Base-by-base conservation (phyloP, 257 asterid species). In the Primulina huaijiensis region DNA sequence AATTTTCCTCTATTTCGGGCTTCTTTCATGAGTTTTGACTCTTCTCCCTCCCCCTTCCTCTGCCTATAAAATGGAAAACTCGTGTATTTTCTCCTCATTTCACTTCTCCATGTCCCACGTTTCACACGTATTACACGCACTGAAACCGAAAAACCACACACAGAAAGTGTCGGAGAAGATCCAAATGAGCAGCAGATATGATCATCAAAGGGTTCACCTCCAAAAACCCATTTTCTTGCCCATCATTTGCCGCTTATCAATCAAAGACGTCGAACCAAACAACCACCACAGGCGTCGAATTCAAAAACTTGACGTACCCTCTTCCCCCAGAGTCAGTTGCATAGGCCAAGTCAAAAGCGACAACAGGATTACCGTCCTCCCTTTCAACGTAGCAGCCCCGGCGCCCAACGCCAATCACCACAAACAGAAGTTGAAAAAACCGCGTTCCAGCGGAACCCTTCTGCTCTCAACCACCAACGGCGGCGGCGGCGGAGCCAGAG, bases 241-340 rank as follows among this genome's bases (percentile, higher is more conserved):
- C 35, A 64, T 76, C 25, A 62, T 83, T 10, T 83, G 88, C 64
- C 76, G 76, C 58, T 59, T 74, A 53, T 83, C 88, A 29, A 58
- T 72, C 77, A 78, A 60, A 74, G 88, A 83, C 69, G 75, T 76
- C 0, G 74, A 77, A 57, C 57, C 76, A 23, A 53, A 35, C 43
- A 35, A 72, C 6, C 55, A 53, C 19, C 31, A 8, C 75, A 77
- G 46, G 72, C 56, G 65, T 53, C 71, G 37, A 16, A 62, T 80
- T 14, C 25, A 80, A 46, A 12, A 8, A 40, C 56, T 68, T 37
- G 75, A 63, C 20, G 88, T 75, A 37, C 88, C 88, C 25, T 78
- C 82, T 30, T 83, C 88, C 20, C 88, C 88, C 5, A 81, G 65
- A 68, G 88, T 83, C 30, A 78, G 88, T 46, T 83, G 88, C 74